Conservation (phyloP, 2,329 filamentous ascomycete genomes). For the Xylaria sp. region DNA sequence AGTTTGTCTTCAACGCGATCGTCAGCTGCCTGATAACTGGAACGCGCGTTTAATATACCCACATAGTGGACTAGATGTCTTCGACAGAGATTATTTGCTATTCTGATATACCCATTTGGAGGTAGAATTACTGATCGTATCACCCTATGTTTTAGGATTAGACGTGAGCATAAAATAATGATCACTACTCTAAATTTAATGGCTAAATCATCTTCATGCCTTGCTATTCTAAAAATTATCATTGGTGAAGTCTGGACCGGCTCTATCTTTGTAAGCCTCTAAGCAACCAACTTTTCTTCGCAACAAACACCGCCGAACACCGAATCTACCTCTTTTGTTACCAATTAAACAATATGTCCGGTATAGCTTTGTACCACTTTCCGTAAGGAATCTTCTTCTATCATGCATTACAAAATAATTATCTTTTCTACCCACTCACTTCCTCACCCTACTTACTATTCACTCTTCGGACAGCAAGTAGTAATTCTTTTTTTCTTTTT, state of each 20-base stretch:
- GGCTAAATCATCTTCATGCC: neutral
- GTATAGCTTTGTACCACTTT: too few species aligned
- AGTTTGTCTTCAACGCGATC: slow-evolving; percentile 9
- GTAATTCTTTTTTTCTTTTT: neutral
- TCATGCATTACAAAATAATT: neutral
- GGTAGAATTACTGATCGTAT: slow-evolving; percentile 23
- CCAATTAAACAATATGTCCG: neutral
- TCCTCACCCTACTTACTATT: neutral
- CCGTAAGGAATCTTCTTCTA: neutral
- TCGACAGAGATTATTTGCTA: slow-evolving; percentile 4
- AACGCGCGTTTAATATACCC: slow-evolving; percentile 19
- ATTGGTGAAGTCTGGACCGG: too few species aligned
- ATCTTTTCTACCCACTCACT: neutral
- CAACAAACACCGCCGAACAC: neutral
- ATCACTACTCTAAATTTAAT: neutral
- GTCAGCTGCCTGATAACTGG: slow-evolving; percentile 9
- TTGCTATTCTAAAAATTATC: neutral
- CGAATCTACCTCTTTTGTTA: neutral
- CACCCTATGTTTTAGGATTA: slow-evolving; percentile 15
- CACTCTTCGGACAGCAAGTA: neutral
- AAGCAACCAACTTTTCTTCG: neutral
- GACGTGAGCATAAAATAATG: slow-evolving; percentile 24
- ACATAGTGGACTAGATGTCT: slow-evolving; percentile 14
- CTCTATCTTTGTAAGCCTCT: neutral
- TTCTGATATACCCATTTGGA: slow-evolving; percentile 32